Percentiles rank a stretch among this genome's conserved stretches.
Evolutionary conservation across 305 asterid genomes (phyloP).

Genomic region (Coffea humblotiana): DNA sequence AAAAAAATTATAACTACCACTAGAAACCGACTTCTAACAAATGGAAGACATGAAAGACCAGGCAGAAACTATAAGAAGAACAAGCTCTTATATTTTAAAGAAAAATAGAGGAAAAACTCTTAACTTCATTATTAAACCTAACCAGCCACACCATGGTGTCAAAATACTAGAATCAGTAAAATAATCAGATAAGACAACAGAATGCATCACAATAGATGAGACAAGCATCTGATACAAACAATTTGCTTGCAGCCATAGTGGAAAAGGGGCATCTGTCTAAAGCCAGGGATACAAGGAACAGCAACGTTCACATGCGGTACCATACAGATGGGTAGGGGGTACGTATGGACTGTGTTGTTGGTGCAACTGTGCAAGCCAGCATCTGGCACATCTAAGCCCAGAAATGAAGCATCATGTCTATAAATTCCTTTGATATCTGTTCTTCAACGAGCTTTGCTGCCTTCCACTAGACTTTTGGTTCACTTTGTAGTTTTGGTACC

Average conservation of each 20-base stretch:
- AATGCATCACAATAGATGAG: background rate
- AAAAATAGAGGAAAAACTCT: too few relatives aligned
- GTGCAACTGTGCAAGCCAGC: background rate
- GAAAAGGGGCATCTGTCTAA: background rate
- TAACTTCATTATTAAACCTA: too few relatives aligned
- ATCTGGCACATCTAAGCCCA: background rate
- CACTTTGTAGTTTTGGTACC: background rate
- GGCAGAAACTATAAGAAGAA: background rate
- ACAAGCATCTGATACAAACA: too few relatives aligned
- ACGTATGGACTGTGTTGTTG: background rate
- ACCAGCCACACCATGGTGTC: background rate
- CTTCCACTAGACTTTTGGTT: background rate
- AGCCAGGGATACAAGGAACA: background rate
- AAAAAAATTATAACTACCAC: background rate
- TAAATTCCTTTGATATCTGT: background rate
- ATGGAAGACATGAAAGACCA: background rate
- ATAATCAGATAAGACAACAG: background rate
- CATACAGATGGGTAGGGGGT: background rate
- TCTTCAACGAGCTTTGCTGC: background rate
- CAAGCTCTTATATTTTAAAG: background rate
- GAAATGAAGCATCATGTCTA: background rate
- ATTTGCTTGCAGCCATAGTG: background rate
- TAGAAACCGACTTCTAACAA: background rate
- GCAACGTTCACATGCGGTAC: background rate
- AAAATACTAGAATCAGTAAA: background rate